Conservation (phyloP, 2,329 filamentous ascomycete species). For the Capronia coronata region DNA sequence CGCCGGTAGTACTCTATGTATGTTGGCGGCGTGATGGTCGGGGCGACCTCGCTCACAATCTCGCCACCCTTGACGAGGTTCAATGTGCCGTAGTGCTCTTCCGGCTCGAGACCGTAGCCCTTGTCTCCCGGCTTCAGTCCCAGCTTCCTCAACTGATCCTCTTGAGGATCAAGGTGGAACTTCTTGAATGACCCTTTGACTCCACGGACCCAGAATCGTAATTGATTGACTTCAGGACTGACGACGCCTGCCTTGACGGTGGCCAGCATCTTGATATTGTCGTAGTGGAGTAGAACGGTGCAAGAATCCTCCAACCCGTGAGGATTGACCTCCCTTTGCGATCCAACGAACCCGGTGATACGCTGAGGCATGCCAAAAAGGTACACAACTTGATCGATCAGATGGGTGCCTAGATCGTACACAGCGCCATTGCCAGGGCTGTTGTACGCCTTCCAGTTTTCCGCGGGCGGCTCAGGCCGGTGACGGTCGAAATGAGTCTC, state of each 20-base stretch:
- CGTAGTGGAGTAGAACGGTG: conserved; percentile 62
- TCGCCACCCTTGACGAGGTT: conserved; percentile 51
- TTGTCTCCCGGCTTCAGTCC: conserved; percentile 57
- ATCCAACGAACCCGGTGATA: conserved; percentile 63
- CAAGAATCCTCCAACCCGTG: conserved; percentile 45
- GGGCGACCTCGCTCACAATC: conserved; percentile 44
- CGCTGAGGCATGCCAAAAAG: conserved; percentile 63
- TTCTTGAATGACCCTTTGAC: conserved; percentile 70
- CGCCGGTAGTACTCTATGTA: conserved; percentile 62
- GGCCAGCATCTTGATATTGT: conserved; percentile 49
- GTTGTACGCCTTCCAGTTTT: conserved; percentile 62
- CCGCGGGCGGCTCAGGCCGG: conserved; percentile 50
- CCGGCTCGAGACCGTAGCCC: conserved; percentile 59
- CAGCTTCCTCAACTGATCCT: conserved; percentile 59
- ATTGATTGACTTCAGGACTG: conserved; percentile 61
- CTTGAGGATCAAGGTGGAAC: conserved; percentile 64
- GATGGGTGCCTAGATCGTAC: conserved; percentile 69
- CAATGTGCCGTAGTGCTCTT: conserved; percentile 53
- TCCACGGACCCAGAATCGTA: conserved; percentile 71
- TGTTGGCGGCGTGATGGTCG: conserved; percentile 58
- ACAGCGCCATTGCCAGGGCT: conserved; percentile 62
- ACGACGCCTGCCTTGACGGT: conserved; percentile 64
- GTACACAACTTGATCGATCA: conserved; percentile 67
- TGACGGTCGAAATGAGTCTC: conserved; percentile 76
- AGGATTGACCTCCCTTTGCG: conserved; percentile 55